Evolutionary conservation across 176 grass and related monocot species (phyloP).

Genomic region (Cenchrus purpureus): DNA sequence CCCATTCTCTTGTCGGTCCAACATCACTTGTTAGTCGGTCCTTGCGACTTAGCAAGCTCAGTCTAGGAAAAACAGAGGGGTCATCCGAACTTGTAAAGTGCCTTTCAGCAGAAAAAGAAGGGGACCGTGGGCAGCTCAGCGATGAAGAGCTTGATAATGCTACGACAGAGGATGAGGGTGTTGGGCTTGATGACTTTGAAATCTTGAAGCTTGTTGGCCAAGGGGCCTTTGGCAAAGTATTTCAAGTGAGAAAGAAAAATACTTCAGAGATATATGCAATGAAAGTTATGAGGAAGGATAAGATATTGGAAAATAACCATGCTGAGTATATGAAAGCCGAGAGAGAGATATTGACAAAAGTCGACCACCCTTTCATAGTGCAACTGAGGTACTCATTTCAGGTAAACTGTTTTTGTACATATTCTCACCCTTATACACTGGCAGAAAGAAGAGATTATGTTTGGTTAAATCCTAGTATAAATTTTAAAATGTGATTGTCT

Average conservation of each 20-base stretch:
- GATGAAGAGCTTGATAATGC: conserved; percentile 60
- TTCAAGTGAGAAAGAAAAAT: conserved; percentile 93
- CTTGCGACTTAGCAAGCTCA: conserved; percentile 61
- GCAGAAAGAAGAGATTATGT: background rate
- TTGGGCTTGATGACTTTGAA: conserved; percentile 92
- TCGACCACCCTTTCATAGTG: conserved; percentile 93
- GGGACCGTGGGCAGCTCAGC: conserved; percentile 36
- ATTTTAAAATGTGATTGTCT: conserved; percentile 23
- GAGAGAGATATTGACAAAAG: conserved; percentile 94
- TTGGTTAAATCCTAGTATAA: conserved; percentile 37
- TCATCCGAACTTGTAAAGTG: conserved; percentile 50
- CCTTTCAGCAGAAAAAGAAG: conserved; percentile 50
- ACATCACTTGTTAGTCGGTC: conserved; percentile 63
- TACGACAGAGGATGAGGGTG: conserved; percentile 39
- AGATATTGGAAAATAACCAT: conserved; percentile 93
- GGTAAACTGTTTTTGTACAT: conserved; percentile 46
- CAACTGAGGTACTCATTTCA: conserved; percentile 98
- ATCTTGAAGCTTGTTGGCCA: conserved; percentile 94
- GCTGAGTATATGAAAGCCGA: conserved; percentile 95
- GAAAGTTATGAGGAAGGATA: conserved; percentile 99
- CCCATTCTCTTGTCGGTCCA: conserved; percentile 94
- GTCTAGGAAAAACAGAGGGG: conserved; percentile 54
- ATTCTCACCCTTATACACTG: background rate
- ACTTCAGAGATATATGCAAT: conserved; percentile 95
- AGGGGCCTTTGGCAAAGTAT: conserved; percentile 97